Base-by-base conservation (phyloP, 2,329 filamentous ascomycete genomes). In the Phyllosticta ampelicida region DNA sequence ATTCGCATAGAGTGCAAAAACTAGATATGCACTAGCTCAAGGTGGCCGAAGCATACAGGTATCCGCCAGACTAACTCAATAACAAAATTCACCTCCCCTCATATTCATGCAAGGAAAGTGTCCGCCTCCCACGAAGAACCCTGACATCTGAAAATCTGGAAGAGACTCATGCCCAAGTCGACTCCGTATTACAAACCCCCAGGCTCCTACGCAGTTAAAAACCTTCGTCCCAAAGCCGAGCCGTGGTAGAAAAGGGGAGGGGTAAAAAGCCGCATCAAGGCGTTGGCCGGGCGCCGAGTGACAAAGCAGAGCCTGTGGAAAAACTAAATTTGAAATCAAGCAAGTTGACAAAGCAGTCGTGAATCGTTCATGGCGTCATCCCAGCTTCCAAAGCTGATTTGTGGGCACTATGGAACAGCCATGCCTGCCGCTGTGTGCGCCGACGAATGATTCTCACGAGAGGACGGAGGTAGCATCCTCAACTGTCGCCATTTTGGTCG, bases 401-500 rank as follows among this genome's bases (percentile, higher is more conserved):
- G 36, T n/a, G n/a, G 13, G n/a, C 36, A 44, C 36, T 8, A n/a
- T 10, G 9, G 13, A 16, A 44, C 36, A 44, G 13, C 13, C n/a
- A 8, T 44, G 36, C 13, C 6, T 44, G 36, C 36, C n/a, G 36
- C 36, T 44, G 11, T 5, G 8, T n/a, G 36, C n/a, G 36, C n/a
- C 36, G 5, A n/a, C 36, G 16, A n/a, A 11, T 18, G 18, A 5
- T 26, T 48, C 44, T 48, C 18, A n/a, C 44, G 13, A 19, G 19
- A 9, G 18, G 10, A 18, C 20, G n/a, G 13, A n/a, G 21, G 13
- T 21, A 19, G 5, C 18, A 11, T 19, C 52, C 56, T 59, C 57
- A 69, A 62, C 66, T 70, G 18, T 69, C 65, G 5, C 69, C 70
- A 18, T 69, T 70, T 48, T 70, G 67, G 49, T 72, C 69, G 50